Evolutionary conservation across 176 grass and related monocot genomes (phyloP).

Genomic region (Cymbopogon citratus): DNA sequence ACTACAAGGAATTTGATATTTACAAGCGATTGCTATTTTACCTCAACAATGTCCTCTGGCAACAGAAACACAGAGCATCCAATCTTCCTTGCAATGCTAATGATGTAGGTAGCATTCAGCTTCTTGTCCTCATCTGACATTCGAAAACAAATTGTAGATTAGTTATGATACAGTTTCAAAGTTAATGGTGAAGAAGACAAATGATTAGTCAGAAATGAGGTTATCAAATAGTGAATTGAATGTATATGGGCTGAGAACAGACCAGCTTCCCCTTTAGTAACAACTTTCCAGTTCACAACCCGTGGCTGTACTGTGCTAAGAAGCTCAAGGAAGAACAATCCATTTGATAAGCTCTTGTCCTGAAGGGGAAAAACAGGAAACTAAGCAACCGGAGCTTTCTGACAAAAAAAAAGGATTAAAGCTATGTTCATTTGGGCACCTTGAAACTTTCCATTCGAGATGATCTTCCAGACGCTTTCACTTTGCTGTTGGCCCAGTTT

Average conservation of each 20-base stretch:
- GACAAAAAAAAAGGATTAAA: background rate
- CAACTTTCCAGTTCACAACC: slow-evolving; percentile 90
- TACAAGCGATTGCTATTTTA: slow-evolving; percentile 36
- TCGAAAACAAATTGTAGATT: background rate
- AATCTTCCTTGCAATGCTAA: slow-evolving; percentile 90
- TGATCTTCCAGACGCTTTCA: slow-evolving; percentile 59
- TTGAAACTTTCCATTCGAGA: slow-evolving; percentile 91
- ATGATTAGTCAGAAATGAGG: background rate
- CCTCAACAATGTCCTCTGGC: slow-evolving; percentile 97
- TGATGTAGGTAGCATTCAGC: slow-evolving; percentile 95
- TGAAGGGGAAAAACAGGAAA: slow-evolving; percentile 35
- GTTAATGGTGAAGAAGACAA: background rate
- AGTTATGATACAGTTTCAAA: background rate
- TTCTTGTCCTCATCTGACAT: slow-evolving; percentile 78
- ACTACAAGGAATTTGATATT: slow-evolving; percentile 6
- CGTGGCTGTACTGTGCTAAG: slow-evolving; percentile 86
- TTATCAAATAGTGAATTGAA: slow-evolving; percentile 19
- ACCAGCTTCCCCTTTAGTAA: slow-evolving; percentile 90
- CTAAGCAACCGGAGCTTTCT: slow-evolving; percentile 21
- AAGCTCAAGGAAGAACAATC: slow-evolving; percentile 91
- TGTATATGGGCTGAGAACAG: slow-evolving; percentile 16
- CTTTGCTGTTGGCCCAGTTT: slow-evolving; percentile 86
- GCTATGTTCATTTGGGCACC: slow-evolving; percentile 31
- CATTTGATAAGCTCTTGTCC: slow-evolving; percentile 86
- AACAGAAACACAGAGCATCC: slow-evolving; percentile 95